Conservation (phyloP, 2,329 filamentous ascomycete genomes). For the Dichotomopilus funicola region DNA sequence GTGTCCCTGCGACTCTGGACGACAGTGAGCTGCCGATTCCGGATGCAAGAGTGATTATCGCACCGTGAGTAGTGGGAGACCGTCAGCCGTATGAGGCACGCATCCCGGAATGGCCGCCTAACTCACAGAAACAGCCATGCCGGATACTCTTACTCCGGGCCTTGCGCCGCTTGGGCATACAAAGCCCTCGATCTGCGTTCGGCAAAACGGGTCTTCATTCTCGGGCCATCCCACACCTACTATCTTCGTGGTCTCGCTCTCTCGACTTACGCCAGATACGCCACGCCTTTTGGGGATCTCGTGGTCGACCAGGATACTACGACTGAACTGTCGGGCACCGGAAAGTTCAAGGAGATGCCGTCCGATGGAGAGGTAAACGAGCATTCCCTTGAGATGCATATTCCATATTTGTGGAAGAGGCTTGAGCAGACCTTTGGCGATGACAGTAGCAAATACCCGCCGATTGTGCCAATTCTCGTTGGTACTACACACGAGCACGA, state of each 20-base stretch:
- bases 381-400: slow-evolving; percentile 94
- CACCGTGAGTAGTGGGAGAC: slow-evolving; percentile 60
- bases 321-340: slow-evolving; percentile 41
- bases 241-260: slow-evolving; percentile 72
- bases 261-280: slow-evolving; percentile 63
- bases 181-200: slow-evolving; percentile 75
- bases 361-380: slow-evolving; percentile 65
- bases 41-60: slow-evolving; percentile 79
- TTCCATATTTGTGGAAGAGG: slow-evolving; percentile 86
- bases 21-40: slow-evolving; percentile 58
- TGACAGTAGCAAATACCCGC: slow-evolving; percentile 50
- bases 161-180: slow-evolving; percentile 91
- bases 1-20: slow-evolving; percentile 61
- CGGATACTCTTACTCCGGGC: slow-evolving; percentile 86
- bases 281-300: slow-evolving; percentile 68
- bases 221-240: slow-evolving; percentile 88
- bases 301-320: slow-evolving; percentile 55
- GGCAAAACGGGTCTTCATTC: slow-evolving; percentile 81
- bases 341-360: slow-evolving; percentile 60
- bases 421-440: slow-evolving; percentile 46
- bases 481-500: slow-evolving; percentile 62
- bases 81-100: not conserved
- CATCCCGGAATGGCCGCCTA: slow-evolving; percentile 12
- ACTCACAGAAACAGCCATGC: slow-evolving; percentile 60
- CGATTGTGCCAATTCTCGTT: slow-evolving; percentile 77